Evolutionary conservation across 2,329 filamentous ascomycete genomes (phyloP).

Genomic region (Penicillium sp.): DNA sequence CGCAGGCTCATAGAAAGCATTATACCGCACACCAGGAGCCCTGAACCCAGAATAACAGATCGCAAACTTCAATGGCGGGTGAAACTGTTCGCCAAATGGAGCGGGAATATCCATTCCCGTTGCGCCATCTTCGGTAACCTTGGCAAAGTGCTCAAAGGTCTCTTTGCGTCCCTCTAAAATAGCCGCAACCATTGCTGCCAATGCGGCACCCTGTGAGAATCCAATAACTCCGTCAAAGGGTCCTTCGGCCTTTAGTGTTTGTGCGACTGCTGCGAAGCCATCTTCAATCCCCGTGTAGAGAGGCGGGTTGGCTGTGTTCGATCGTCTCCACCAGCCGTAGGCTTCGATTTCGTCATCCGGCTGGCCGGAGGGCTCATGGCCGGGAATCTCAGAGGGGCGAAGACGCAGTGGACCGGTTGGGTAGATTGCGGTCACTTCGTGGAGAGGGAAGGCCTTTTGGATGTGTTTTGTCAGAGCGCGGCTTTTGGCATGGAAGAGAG

Average conservation of each 20-base stretch:
- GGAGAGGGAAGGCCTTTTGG: slow-evolving; percentile 68
- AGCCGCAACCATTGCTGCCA: slow-evolving; percentile 70
- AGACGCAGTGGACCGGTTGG: slow-evolving; percentile 69
- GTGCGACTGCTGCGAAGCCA: slow-evolving; percentile 65
- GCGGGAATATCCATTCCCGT: slow-evolving; percentile 54
- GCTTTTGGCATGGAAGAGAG: slow-evolving; percentile 83
- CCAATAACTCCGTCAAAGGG: slow-evolving; percentile 78
- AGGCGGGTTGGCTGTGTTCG: slow-evolving; percentile 60
- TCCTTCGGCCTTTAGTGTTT: slow-evolving; percentile 61
- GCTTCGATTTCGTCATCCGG: slow-evolving; percentile 62
- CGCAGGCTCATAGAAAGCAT: slow-evolving; percentile 69
- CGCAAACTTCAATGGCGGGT: slow-evolving; percentile 67
- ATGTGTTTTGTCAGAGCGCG: slow-evolving; percentile 82
- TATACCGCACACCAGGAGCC: slow-evolving; percentile 62
- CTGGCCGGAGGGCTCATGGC: slow-evolving; percentile 55
- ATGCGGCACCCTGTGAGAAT: slow-evolving; percentile 77
- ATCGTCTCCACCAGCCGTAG: slow-evolving; percentile 79
- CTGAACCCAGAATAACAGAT: slow-evolving; percentile 78
- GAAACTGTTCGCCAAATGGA: slow-evolving; percentile 43
- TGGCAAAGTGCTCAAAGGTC: slow-evolving; percentile 50
- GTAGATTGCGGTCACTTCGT: slow-evolving; percentile 63
- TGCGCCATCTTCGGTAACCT: slow-evolving; percentile 17
- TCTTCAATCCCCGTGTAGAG: slow-evolving; percentile 70
- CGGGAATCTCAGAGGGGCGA: slow-evolving; percentile 66
- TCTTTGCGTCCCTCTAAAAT: slow-evolving; percentile 62